Base-by-base conservation (phyloP, 257 asterid genomes). In the Ballota nigra region DNA sequence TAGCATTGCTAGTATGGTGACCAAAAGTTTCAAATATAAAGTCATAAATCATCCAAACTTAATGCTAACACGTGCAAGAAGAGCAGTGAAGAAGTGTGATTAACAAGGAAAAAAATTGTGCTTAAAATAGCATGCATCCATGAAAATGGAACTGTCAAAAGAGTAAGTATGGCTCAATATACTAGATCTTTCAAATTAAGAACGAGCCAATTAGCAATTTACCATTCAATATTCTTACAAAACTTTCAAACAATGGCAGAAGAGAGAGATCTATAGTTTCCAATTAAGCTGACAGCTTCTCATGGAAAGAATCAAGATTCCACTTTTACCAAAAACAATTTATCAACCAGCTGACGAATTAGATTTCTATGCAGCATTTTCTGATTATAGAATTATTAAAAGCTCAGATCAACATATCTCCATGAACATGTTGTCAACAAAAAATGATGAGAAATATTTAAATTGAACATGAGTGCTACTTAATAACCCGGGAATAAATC, bases 161-260 rank as follows among this genome's bases (percentile, higher is more conserved):
- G 63, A 57, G 56, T 47, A 23, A 9, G 29, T 16, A 22, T 24
- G 72, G 68, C 23, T 28, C 13, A 12, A 18, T 18, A 58, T 4
- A 74, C 36, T 53, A 58, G 55, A 73, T 34, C 45, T 0, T 28
- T 36, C 78, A 67, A 72, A 69, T 29, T 66, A 63, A 3, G 16
- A 31, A 68, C 64, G 51, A 36, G 69, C 8, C 8, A 43, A 11
- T 58, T 11, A 51, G 62, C 53, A 34, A 22, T 47, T 57, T 34
- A 20, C 31, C 31, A 9, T 61, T 34, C 66, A 51, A 10, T 41
- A 62, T 33, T 65, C 51, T 63, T 16, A 29, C 2, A 23, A 3
- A 28, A 63, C 51, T 61, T 49, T 70, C 55, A 13, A 34, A 26
- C 19, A n/a, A 56, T 18, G 57, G 65, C 45, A 58, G 53, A 71